Evolutionary conservation across 2,329 filamentous ascomycete genomes (phyloP), one percentile per base, ranked within the genome.

Genomic region (Xylaria arbuscula): DNA sequence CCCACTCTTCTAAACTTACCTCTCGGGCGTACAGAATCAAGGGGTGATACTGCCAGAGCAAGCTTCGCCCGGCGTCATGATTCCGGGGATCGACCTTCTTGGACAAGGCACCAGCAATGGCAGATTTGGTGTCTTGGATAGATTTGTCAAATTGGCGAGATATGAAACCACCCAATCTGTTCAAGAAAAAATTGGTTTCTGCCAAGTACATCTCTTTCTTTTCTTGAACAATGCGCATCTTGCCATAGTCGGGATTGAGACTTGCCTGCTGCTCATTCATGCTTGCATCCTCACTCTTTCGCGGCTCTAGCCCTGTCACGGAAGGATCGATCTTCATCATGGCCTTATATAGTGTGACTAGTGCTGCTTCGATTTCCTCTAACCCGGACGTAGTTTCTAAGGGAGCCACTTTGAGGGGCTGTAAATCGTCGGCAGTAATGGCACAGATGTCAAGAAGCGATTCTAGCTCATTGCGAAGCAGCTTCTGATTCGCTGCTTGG

Each of bases 401-500:
- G 2, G 93, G 91, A 17, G 92, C 90, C 55, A 89, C 83, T 73
- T 89, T 88, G 24, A 99, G 84, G 7, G 93, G 89, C 61, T 91
- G 89, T 17, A 99, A 86, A 70, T 95, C 90, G 48, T 88, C 84
- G 0, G 88, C 83, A 4, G 93, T 94, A 66, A 98, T 97, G 11
- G 94, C 94, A 64, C 97, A 94, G 0, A 93, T 98, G 73, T 94
- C 90, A 28, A 99, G 86, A n/a, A 98, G 84, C 40, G 91, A 92
- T 78, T 97, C 90, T 1, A 99, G 86, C 79, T 99, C 96, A 70
- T 91, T 93, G 79, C 95, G 93, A 55, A 99, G 86, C 34, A 97
- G 87, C 79, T 97, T 97, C 79, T 99, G 96, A 75, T 99, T 99
- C 48, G 96, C 93, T 22, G 95, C 95, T 80, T 98, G 96, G 7